Percentiles rank a stretch among this genome's conserved stretches.
These are phyloP conservation scores for Parastagonospora avenae DNA, from an alignment of 2,329 filamentous ascomycete genomes.

Conservation along the genomic window DNA sequence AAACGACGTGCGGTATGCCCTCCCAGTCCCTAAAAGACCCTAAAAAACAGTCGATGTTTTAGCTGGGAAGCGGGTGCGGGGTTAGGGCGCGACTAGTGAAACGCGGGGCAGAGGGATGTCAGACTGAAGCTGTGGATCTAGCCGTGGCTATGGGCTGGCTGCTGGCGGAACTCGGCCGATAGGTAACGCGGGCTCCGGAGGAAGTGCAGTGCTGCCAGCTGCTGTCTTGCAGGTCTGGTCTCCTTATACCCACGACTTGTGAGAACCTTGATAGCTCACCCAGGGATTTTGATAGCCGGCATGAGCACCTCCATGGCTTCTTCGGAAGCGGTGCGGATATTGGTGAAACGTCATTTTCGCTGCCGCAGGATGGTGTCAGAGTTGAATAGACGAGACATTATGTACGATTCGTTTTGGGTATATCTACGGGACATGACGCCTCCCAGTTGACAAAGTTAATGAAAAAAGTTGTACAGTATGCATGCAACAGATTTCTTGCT, in stretches of 20 bases:
- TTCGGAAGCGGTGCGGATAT: neutral
- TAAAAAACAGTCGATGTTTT: neutral
- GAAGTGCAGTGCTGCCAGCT: neutral
- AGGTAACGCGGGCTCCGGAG: neutral
- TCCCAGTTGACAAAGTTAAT: neutral
- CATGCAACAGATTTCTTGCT: neutral
- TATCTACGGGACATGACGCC: neutral
- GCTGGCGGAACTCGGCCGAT: neutral
- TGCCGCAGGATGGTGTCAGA: too few relatives aligned
- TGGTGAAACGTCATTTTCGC: too few relatives aligned
- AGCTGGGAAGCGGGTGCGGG: conserved; percentile 3
- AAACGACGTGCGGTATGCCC: neutral
- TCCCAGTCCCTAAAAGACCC: too few relatives aligned
- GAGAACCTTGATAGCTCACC: conserved; percentile 4
- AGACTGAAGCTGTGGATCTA: neutral
- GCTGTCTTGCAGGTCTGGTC: too few relatives aligned
- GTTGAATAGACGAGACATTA: neutral
- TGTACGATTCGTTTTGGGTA: neutral
- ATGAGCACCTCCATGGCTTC: conserved; percentile 2
- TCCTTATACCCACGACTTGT: conserved; percentile 1
- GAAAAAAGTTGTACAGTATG: neutral
- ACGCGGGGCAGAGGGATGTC: conserved; percentile 6
- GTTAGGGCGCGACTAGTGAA: conserved; percentile 5
- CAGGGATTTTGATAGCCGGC: neutral
- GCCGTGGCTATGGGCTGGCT: neutral